Evolutionary conservation across 805 yeast genomes (phyloP), one percentile per base, ranked within the genome.

Genomic region (Komagataella pseudopastoris): DNA sequence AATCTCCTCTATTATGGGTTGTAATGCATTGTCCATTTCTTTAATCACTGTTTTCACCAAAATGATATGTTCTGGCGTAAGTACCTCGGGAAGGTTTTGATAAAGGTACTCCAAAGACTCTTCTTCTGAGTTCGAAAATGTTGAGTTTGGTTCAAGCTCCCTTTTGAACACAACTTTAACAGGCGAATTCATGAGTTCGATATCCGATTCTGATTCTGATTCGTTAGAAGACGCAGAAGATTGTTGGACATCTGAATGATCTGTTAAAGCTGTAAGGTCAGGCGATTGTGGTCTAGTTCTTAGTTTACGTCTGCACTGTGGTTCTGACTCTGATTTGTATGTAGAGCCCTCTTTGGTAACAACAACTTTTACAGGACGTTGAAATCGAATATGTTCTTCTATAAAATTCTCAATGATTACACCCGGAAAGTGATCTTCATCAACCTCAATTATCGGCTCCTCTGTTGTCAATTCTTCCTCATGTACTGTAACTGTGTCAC

Each of bases 11-110:
- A 30, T 30, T 30, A 30, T 30, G 10, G 39, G 39, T 22, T 50
- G 46, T 17, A 50, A 17, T 16, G 47, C 20, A 23, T 36, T 46
- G 22, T 51, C 50, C 53, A 52, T 45, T 24, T 54, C 53, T 14
- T 46, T 52, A 8, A 49, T 47, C 8, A 50, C 51, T 6, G 51
- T 51, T 45, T 52, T 52, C 44, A 54, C 52, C 46, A 54, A 39
- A 17, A 49, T 17, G 8, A 46, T 50, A 43, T 52, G 55, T 16
- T 49, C 52, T 12, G 47, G 46, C 14, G 54, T 50, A 30, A 54
- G 48, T 6, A 52, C 52, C 6, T 18, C 23, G 20, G 43, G 20
- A 5, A 54, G 36, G 22, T 54, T 54, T 4, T 52, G 50, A 17
- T 54, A 54, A 14, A 54, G 46, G 43, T 52, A 51, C 6, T 53